These are phyloP conservation scores for Globisporangium cystogenes DNA, from an alignment of 352 stramenopile species.

Conservation along the genomic window DNA sequence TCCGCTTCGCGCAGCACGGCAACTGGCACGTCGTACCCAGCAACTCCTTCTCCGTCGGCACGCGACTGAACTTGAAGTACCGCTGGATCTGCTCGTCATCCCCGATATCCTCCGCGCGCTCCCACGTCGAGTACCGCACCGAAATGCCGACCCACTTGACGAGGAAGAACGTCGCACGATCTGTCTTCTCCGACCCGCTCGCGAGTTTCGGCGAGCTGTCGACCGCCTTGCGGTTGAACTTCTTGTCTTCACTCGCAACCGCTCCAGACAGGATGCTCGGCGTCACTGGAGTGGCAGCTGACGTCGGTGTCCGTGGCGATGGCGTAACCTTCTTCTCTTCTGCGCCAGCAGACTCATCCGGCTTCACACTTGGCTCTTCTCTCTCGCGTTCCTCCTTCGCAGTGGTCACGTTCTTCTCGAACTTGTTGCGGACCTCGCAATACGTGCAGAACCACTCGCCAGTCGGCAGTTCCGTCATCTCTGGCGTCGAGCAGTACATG, in stretches of 20 bases:
- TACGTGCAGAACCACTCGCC: constrained; percentile 83
- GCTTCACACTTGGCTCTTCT: constrained; percentile 1
- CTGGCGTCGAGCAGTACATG: constrained; percentile 75
- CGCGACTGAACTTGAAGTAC: constrained; percentile 86
- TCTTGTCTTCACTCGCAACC: constrained; percentile 43
- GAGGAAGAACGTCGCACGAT: constrained; percentile 76
- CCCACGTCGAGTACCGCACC: constrained; percentile 85
- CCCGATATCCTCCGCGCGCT: constrained; percentile 84
- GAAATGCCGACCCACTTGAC: constrained; percentile 87
- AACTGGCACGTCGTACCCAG: constrained; percentile 78
- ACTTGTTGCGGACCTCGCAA: constrained; percentile 50
- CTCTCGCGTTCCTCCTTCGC: constrained; percentile 13
- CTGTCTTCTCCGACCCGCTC: constrained; percentile 3
- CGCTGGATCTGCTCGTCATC: constrained; percentile 86
- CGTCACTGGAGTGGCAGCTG: constrained; percentile 12
- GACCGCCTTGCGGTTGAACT: constrained; percentile 58
- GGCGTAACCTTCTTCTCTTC: constrained; percentile 3
- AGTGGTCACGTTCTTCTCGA: constrained; percentile 21
- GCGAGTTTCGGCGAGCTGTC: constrained; percentile 14
- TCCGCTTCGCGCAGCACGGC: constrained; percentile 76
- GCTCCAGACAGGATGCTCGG: constrained; percentile 49
- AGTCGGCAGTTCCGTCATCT: constrained; percentile 62
- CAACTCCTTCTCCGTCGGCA: constrained; percentile 82
- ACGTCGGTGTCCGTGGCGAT: constrained; percentile 1
- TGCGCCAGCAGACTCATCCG: constrained; percentile 2